Evolutionary conservation across 106 monocot species (phyloP), one percentile per base, ranked within the genome.

Genomic region (Dendrobium nobile): DNA sequence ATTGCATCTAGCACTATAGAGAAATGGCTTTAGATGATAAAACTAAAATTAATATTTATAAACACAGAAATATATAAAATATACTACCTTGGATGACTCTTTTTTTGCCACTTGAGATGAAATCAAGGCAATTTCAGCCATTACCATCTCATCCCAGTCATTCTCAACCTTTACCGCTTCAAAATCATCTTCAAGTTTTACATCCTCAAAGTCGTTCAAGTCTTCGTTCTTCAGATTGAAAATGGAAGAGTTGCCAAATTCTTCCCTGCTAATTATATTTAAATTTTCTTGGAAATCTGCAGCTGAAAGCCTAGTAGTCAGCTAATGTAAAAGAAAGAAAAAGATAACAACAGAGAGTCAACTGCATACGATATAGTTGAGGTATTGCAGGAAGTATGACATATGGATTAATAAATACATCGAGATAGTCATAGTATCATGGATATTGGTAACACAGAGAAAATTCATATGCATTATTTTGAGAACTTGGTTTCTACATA

Each of bases 101-200:
- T 72, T 72, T 72, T 40, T 72, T 13, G 40, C 28, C 40, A 16
- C 72, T 37, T 11, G 72, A 72, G 72, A 72, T 33, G 72, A 72
- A 72, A 72, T 72, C 72, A 72, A 72, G 72, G 28, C 72, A 72
- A 72, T 72, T 37, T 72, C 72, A 33, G 28, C 16, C 72, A 40
- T 72, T 72, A 72, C 33, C 16, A 72, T 72, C 16, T 72, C 72
- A 72, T 72, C 72, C 72, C 72, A 72, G 37, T 72, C 72, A 72
- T 72, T 72, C 37, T 72, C 72, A 40, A n/a, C 37, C 17, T 28
- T 40, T 15, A 33, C 72, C 2, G 72, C 40, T 37, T 72, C 16
- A 37, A 72, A 40, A 33, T 72, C 72, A 40, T 72, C 40, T 72
- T 72, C 72, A 7, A 72, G 37, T 40, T 33, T 72, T 72, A 72